Evolutionary conservation across 2,329 filamentous ascomycete species (phyloP).

Genomic region (Cladosporium colombiae): DNA sequence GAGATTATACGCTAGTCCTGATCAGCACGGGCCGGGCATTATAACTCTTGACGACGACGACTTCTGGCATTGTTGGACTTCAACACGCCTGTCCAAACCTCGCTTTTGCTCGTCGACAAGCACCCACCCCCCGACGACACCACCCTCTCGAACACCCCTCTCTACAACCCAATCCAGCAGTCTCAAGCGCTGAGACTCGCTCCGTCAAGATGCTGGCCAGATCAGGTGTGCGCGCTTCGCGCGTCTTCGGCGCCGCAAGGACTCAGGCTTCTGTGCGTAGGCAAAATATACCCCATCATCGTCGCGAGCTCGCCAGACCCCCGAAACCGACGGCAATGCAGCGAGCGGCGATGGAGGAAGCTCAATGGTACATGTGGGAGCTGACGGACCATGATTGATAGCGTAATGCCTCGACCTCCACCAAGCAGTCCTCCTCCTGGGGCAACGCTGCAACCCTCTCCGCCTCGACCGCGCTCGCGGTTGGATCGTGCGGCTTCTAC

Average conservation of each 20-base stretch:
- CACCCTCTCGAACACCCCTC: conserved; percentile 13
- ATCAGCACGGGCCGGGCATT: not conserved
- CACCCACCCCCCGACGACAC: not conserved
- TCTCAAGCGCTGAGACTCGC: conserved; percentile 38
- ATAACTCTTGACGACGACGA: not conserved
- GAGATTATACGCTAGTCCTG: not conserved
- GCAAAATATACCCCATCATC: conserved; percentile 6
- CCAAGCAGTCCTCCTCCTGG: conserved; percentile 58
- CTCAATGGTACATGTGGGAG: conserved; percentile 23
- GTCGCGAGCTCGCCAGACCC: conserved; percentile 5
- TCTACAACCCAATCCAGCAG: conserved; percentile 23
- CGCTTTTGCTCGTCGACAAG: too few relatives aligned
- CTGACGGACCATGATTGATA: conserved; percentile 34
- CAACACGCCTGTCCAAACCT: too few relatives aligned
- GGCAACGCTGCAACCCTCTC: conserved; percentile 83
- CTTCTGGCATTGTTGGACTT: not conserved
- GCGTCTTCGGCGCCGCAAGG: too few relatives aligned
- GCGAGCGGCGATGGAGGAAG: conserved; percentile 5
- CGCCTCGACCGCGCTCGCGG: conserved; percentile 81
- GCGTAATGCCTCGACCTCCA: conserved; percentile 55
- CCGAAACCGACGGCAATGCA: not conserved
- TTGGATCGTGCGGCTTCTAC: conserved; percentile 94
- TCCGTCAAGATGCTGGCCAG: conserved; percentile 85
- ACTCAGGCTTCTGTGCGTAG: conserved; percentile 38
- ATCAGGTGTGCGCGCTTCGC: conserved; percentile 70